Percentiles rank a stretch among this genome's conserved stretches.
Conservation (phyloP, 805 yeast species). For the Pichia heedii region DNA sequence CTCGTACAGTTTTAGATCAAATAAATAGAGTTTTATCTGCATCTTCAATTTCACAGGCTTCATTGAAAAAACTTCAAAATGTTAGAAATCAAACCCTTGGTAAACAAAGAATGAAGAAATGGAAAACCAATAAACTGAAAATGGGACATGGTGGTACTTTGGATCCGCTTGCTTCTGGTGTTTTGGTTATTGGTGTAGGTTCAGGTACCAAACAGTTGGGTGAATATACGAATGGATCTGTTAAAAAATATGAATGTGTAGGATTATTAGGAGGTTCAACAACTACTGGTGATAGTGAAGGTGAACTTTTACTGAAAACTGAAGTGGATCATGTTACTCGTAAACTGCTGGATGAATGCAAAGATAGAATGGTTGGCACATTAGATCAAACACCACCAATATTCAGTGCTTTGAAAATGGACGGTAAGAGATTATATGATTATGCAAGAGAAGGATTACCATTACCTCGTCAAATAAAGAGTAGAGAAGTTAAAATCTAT, state of each 20-base stretch:
- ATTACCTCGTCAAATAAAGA: slow-evolving; percentile 73
- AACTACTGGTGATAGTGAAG: slow-evolving; percentile 90
- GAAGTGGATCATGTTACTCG: slow-evolving; percentile 47
- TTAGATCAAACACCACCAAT: slow-evolving; percentile 90
- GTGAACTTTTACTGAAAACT: slow-evolving; percentile 59
- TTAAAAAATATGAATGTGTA: slow-evolving; percentile 71
- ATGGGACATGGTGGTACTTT: slow-evolving; percentile 98
- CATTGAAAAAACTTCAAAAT: slow-evolving; percentile 41
- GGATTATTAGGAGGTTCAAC: slow-evolving; percentile 87
- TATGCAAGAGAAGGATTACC: slow-evolving; percentile 87
- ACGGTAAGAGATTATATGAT: slow-evolving; percentile 89
- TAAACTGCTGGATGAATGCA: slow-evolving; percentile 40
- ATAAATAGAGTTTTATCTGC: slow-evolving; percentile 55
- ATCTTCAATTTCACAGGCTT: slow-evolving; percentile 47
- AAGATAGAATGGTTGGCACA: slow-evolving; percentile 66
- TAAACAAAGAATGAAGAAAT: slow-evolving; percentile 46
- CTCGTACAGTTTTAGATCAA: slow-evolving; percentile 61
- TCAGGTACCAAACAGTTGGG: slow-evolving; percentile 77
- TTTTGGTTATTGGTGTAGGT: slow-evolving; percentile 86
- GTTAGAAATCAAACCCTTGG: slow-evolving; percentile 35
- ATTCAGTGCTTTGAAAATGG: slow-evolving; percentile 86
- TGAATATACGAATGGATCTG: slow-evolving; percentile 61
- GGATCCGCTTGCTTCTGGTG: slow-evolving; percentile 95
- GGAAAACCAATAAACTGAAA: slow-evolving; percentile 35
- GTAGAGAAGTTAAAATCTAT: slow-evolving; percentile 58